A percentile compares a stretch with the other conserved stretches of the same genome.
Evolutionary conservation across 345 rosid genomes (phyloP).

Genomic region (Ailanthus altissimus): DNA sequence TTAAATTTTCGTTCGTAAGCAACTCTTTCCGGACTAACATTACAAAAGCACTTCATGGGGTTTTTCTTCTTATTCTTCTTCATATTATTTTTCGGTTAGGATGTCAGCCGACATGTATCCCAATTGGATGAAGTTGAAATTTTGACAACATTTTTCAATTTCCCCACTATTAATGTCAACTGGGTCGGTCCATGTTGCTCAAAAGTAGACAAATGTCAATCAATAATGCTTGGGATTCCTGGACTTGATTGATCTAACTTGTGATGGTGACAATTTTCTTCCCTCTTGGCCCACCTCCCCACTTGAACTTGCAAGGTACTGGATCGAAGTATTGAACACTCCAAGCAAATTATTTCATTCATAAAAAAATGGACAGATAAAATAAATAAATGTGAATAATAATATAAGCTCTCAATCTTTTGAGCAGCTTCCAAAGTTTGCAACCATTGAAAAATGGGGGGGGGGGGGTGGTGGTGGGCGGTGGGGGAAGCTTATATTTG

Average conservation of each 20-base stretch:
- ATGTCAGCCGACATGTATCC: constrained; percentile 25
- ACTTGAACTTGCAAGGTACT: neutral
- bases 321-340: neutral
- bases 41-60: neutral
- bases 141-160: neutral
- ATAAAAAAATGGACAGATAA: neutral
- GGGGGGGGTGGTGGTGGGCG: too few relatives aligned
- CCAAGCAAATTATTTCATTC: constrained; percentile 1
- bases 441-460: constrained; percentile 1
- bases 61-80: neutral
- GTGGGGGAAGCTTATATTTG: constrained; percentile 8
- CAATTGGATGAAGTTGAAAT: constrained; percentile 9
- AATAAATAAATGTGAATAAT: neutral
- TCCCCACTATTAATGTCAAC: neutral
- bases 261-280: constrained; percentile 32
- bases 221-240: constrained; percentile 15
- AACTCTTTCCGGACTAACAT: neutral
- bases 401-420: neutral
- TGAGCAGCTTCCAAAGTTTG: constrained; percentile 19
- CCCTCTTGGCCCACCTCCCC: constrained; percentile 19
- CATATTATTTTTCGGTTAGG: neutral
- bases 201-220: constrained; percentile 37
- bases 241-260: constrained; percentile 36
- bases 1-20: neutral
- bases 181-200: constrained; percentile 30